A percentile compares a stretch with the other conserved stretches of the same genome.
Conservation (phyloP, 192 early-diverging fungal genomes). For the Umbelopsis sp. region DNA sequence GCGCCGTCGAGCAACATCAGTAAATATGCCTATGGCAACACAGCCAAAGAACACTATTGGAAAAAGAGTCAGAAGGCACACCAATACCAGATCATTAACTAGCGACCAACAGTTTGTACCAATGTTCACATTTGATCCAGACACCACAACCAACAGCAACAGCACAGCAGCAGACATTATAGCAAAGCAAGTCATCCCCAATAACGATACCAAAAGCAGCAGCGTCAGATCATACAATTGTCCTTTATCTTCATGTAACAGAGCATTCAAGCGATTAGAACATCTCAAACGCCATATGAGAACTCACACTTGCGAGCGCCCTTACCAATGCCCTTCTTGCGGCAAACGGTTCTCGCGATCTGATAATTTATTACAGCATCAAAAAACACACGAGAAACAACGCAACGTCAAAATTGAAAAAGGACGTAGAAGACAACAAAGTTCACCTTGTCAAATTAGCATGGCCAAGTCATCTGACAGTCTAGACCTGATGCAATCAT, state of each 20-base stretch:
- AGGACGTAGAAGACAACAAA: slow-evolving; percentile 21
- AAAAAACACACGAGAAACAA: slow-evolving; percentile 54
- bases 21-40: slow-evolving; percentile 9
- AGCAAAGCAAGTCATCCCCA: not conserved
- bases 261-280: slow-evolving; percentile 59
- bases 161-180: not conserved
- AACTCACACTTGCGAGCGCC: slow-evolving; percentile 60
- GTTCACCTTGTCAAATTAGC: not conserved
- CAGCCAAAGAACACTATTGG: slow-evolving; percentile 14
- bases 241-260: slow-evolving; percentile 50
- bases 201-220: slow-evolving; percentile 1
- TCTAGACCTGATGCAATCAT: not conserved
- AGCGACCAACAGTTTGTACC: not conserved
- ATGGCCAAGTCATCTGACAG: not conserved
- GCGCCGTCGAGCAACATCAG: slow-evolving; percentile 56
- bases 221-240: slow-evolving; percentile 45
- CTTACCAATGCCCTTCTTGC: slow-evolving; percentile 56
- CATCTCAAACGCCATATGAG: slow-evolving; percentile 60
- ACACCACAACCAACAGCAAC: not conserved
- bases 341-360: slow-evolving; percentile 59
- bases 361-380: slow-evolving; percentile 62
- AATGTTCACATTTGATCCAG: not conserved
- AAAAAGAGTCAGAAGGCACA: slow-evolving; percentile 30
- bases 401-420: slow-evolving; percentile 18
- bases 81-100: not conserved